Conservation (phyloP, 768 basidiomycete genomes). For the Kwoniella dejecticola region DNA sequence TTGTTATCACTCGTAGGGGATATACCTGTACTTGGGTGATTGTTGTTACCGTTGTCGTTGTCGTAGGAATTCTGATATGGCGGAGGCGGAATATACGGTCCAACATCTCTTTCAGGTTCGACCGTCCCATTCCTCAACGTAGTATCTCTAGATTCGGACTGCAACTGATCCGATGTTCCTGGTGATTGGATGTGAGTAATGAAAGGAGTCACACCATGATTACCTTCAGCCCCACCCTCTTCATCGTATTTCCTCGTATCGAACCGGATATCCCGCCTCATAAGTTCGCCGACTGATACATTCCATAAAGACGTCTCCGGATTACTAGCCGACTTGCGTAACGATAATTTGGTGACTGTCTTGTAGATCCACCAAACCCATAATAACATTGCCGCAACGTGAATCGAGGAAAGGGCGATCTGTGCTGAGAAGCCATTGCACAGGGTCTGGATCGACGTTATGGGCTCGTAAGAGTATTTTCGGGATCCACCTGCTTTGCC, state of each 20-base stretch:
- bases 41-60: not conserved
- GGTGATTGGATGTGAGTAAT: not conserved
- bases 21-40: not conserved
- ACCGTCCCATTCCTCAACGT: not conserved
- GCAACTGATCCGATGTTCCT: not conserved
- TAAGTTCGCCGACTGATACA: constrained; percentile 7
- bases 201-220: constrained; percentile 1
- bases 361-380: constrained; percentile 13
- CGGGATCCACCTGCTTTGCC: not conserved
- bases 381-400: not conserved
- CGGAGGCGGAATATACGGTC: constrained; percentile 16
- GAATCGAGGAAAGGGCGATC: constrained; percentile 8
- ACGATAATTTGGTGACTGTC: constrained; percentile 4
- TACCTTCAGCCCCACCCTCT: too few species aligned
- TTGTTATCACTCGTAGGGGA: too few species aligned
- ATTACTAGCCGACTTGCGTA: constrained; percentile 2
- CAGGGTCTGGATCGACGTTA: not conserved
- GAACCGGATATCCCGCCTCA: constrained; percentile 6
- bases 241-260: not conserved
- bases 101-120: constrained; percentile 15
- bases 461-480: constrained; percentile 8
- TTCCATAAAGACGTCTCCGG: constrained; percentile 10
- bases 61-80: constrained; percentile 10
- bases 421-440: constrained; percentile 13
- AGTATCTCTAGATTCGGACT: not conserved